Percentiles rank a stretch among this genome's conserved stretches.
Evolutionary conservation across 73 alveolate species (phyloP).

Genomic region (Paramecium octaurelia): DNA sequence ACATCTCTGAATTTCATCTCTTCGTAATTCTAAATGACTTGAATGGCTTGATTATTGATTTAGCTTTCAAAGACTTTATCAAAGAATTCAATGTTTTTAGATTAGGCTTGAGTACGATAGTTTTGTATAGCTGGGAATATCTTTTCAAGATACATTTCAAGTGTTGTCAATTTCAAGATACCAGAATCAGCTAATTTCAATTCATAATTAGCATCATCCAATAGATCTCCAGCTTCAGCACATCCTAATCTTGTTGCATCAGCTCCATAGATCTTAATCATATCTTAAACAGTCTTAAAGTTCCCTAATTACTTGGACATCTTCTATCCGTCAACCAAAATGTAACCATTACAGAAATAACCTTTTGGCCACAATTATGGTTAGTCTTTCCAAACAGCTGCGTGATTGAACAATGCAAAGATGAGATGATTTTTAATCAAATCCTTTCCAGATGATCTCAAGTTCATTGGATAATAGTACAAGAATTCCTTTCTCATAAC

Average conservation of each 20-base stretch:
- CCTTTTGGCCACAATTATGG: constrained; percentile 94
- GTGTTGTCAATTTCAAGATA: constrained; percentile 81
- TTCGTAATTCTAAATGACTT: constrained; percentile 76
- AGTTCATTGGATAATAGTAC: constrained; percentile 99
- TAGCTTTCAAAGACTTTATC: constrained; percentile 91
- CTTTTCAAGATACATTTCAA: constrained; percentile 88
- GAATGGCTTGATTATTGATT: constrained; percentile 75
- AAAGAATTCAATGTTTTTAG: constrained; percentile 63
- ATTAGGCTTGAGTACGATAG: constrained; percentile 68
- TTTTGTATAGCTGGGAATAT: constrained; percentile 47
- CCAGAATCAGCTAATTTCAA: constrained; percentile 79
- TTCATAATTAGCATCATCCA: constrained; percentile 98
- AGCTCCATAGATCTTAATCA: constrained; percentile 89
- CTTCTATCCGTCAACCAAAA: constrained; percentile 93
- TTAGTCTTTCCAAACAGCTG: constrained; percentile 97
- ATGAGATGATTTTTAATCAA: constrained; percentile 97
- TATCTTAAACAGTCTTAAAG: constrained; percentile 92
- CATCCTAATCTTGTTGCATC: constrained; percentile 97
- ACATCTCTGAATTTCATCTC: constrained; percentile 96
- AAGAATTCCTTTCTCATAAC: constrained; percentile 93
- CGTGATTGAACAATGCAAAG: constrained; percentile 98
- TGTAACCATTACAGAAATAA: constrained; percentile 98
- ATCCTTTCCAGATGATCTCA: constrained; percentile 99
- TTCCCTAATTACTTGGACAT: constrained; percentile 97
- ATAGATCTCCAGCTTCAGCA: constrained; percentile 98